A percentile compares a stretch with the other conserved stretches of the same genome.
phyloP scores from a whole-genome alignment of 768 basidiomycete genomes.

The Cytidiella melzeri region DNA sequence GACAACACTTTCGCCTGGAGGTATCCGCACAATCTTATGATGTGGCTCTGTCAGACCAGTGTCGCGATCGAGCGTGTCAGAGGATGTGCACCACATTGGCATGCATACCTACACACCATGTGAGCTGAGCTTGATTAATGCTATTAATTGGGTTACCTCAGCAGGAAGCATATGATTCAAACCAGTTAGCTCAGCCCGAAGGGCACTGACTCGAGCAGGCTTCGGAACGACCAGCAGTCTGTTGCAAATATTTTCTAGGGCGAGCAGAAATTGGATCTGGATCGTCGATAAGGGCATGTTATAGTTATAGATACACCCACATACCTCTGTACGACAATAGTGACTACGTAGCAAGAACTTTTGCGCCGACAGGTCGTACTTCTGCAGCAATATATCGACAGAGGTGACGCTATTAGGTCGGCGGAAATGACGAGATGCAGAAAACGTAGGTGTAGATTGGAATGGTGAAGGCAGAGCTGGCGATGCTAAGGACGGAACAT shows the following conservation, averaged over 20 bases:
- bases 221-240: conserved; percentile 87
- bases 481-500: conserved; percentile 30
- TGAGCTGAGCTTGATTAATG: background rate
- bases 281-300: conserved; percentile 6
- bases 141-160: conserved; percentile 49
- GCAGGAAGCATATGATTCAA: conserved; percentile 95
- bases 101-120: conserved; percentile 58
- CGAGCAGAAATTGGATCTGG: conserved; percentile 81
- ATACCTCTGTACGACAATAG: conserved; percentile 82
- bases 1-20: conserved; percentile 95
- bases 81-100: conserved; percentile 81
- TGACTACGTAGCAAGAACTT: conserved; percentile 73
- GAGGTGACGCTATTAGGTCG: conserved; percentile 38
- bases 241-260: conserved; percentile 90
- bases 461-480: conserved; percentile 38
- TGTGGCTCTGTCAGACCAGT: conserved; percentile 55
- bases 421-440: conserved; percentile 38
- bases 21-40: conserved; percentile 94
- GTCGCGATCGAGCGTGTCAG: conserved; percentile 44
- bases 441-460: conserved; percentile 68
- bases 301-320: conserved; percentile 15
- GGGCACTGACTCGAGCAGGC: conserved; percentile 91
- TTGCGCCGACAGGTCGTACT: conserved; percentile 65
- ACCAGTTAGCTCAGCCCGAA: conserved; percentile 91
- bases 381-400: conserved; percentile 55